A percentile compares a stretch with the other conserved stretches of the same genome.
Conservation (phyloP, 129 eudicot species). For the Kitagawia praeruptora region DNA sequence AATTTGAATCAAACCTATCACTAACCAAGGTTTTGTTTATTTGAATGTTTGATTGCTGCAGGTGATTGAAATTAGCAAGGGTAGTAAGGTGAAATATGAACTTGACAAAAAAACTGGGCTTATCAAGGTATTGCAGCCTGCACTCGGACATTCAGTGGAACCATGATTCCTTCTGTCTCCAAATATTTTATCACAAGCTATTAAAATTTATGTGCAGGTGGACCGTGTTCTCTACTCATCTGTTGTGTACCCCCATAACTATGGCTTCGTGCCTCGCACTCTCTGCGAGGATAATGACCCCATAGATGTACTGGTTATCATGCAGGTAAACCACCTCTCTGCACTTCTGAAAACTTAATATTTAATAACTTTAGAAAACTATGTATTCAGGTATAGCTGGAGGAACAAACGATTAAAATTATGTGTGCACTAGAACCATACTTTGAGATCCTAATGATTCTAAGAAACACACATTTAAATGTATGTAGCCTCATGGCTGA, state of each 20-base stretch:
- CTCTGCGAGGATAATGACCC: conserved; percentile 87
- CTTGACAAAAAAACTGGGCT: conserved; percentile 93
- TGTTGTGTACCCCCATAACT: conserved; percentile 81
- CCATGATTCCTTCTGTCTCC: not conserved
- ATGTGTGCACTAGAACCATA: not conserved
- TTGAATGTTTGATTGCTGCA: conserved; percentile 19
- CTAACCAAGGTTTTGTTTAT: not conserved
- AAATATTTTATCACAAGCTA: conserved; percentile 7
- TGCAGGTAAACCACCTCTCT: conserved; percentile 47
- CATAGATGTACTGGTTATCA: conserved; percentile 70
- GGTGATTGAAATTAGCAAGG: conserved; percentile 93
- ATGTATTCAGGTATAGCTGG: not conserved
- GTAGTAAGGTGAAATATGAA: conserved; percentile 94
- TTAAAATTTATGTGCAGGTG: conserved; percentile 33
- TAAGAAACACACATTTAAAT: not conserved
- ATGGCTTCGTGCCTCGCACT: conserved; percentile 77
- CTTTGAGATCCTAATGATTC: not conserved
- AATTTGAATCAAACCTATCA: not conserved
- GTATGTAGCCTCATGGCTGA: not conserved
- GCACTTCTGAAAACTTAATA: not conserved
- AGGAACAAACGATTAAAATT: not conserved
- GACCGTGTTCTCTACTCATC: conserved; percentile 78
- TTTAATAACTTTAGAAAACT: not conserved
- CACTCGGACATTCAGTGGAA: not conserved
- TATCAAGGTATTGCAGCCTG: conserved; percentile 51